Evolutionary conservation across 106 monocot genomes (phyloP).

Genomic region (Dioscorea alata): DNA sequence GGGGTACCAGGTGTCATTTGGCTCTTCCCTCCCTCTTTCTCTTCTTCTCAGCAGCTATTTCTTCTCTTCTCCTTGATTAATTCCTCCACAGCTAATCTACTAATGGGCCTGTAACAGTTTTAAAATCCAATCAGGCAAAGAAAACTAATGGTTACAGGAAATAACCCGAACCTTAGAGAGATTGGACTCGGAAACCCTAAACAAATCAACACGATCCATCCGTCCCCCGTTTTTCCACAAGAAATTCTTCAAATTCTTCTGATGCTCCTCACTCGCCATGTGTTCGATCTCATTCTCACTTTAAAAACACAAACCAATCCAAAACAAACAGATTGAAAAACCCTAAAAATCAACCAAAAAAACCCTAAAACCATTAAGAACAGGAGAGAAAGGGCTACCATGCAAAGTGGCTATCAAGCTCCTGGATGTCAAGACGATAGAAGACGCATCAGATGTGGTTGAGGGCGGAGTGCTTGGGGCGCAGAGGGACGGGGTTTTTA

Average conservation of each 20-base stretch:
- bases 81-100: no score
- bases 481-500: slow-evolving; percentile 33
- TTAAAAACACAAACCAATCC: slow-evolving; percentile 1
- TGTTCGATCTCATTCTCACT: slow-evolving; percentile 63
- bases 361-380: not conserved
- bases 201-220: slow-evolving; percentile 48
- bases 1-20: no score
- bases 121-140: no score
- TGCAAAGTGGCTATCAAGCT: slow-evolving; percentile 36
- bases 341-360: not conserved
- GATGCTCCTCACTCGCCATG: slow-evolving; percentile 60
- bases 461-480: slow-evolving; percentile 21
- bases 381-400: slow-evolving; percentile 26
- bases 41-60: no score
- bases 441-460: slow-evolving; percentile 77
- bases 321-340: not conserved
- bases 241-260: slow-evolving; percentile 60
- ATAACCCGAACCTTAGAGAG: slow-evolving; percentile 50
- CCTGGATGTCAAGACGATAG: slow-evolving; percentile 49
- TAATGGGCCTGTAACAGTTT: no score
- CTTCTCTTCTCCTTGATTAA: no score
- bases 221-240: slow-evolving; percentile 66
- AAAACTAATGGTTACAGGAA: no score
- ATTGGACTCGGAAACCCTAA: slow-evolving; percentile 57
- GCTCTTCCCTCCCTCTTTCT: no score